Percentiles rank a stretch among this genome's conserved stretches.
Conservation (phyloP, 2,329 filamentous ascomycete genomes). For the Aspergillus carbonarius region DNA sequence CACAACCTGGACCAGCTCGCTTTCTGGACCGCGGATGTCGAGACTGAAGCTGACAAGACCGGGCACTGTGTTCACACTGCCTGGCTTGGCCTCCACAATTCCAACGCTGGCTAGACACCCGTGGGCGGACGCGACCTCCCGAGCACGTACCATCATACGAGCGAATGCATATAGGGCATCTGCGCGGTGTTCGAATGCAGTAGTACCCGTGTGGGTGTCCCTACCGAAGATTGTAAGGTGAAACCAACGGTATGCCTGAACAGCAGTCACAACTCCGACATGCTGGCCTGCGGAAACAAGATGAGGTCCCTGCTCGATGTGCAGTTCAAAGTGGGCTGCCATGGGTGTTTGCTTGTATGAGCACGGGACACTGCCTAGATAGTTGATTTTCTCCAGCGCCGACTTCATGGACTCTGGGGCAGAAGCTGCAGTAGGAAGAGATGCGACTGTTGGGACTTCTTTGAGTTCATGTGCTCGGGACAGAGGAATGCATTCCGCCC, state of each 20-base stretch:
- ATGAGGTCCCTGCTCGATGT: conserved; percentile 81
- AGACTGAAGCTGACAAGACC: conserved; percentile 66
- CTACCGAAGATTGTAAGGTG: conserved; percentile 64
- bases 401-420: conserved; percentile 62
- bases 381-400: conserved; percentile 71
- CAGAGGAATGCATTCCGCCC: conserved; percentile 67
- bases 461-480: conserved; percentile 61
- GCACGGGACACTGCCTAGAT: conserved; percentile 60
- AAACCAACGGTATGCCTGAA: conserved; percentile 75
- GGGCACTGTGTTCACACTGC: conserved; percentile 72
- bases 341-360: conserved; percentile 63
- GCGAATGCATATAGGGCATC: conserved; percentile 68
- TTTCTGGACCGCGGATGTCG: conserved; percentile 63
- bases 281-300: conserved; percentile 64
- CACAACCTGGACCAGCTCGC: conserved; percentile 57
- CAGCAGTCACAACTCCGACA: conserved; percentile 69
- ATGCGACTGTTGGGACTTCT: conserved; percentile 56
- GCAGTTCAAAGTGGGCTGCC: conserved; percentile 77
- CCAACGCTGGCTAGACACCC: conserved; percentile 68
- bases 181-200: conserved; percentile 63
- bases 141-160: conserved; percentile 65
- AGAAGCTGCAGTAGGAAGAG: conserved; percentile 48
- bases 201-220: conserved; percentile 74
- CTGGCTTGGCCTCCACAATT: conserved; percentile 65
- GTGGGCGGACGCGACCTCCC: conserved; percentile 61